These are phyloP conservation scores for Phytophthora capsici DNA, from an alignment of 352 stramenopile species.

Conservation along the genomic window DNA sequence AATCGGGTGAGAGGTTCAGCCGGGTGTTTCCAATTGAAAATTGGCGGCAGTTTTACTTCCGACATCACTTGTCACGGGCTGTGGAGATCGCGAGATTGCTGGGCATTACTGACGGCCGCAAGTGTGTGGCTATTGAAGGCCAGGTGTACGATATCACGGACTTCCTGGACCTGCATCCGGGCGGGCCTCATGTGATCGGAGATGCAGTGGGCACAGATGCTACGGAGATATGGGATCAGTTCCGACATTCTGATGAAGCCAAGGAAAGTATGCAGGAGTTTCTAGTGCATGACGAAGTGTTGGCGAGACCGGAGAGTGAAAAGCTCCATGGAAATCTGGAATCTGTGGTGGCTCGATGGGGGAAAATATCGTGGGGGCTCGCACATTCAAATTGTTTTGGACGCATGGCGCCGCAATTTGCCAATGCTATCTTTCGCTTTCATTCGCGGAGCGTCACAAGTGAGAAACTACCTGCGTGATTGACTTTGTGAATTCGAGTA, in stretches of 20 bases:
- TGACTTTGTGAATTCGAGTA: slow-evolving; percentile 20
- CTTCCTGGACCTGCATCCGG: slow-evolving; percentile 73
- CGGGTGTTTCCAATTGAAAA: slow-evolving; percentile 58
- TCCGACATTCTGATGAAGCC: slow-evolving; percentile 68
- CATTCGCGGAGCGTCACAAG: slow-evolving; percentile 28
- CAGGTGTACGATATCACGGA: slow-evolving; percentile 74
- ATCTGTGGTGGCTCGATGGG: slow-evolving; percentile 45
- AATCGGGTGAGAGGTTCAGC: slow-evolving; percentile 55
- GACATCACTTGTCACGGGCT: slow-evolving; percentile 65
- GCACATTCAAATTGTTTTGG: slow-evolving; percentile 62
- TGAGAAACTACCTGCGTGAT: slow-evolving; percentile 8
- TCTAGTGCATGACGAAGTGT: slow-evolving; percentile 53
- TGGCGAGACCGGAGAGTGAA: slow-evolving; percentile 30
- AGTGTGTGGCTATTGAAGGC: slow-evolving; percentile 69
- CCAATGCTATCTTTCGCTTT: slow-evolving; percentile 48
- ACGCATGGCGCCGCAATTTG: slow-evolving; percentile 47
- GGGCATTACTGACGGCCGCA: slow-evolving; percentile 39
- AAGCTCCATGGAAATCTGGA: slow-evolving; percentile 48
- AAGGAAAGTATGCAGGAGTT: slow-evolving; percentile 72
- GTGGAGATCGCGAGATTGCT: slow-evolving; percentile 70
- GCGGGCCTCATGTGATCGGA: slow-evolving; percentile 72
- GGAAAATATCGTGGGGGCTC: slow-evolving; percentile 64
- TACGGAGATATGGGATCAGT: slow-evolving; percentile 72
- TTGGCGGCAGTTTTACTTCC: slow-evolving; percentile 79
- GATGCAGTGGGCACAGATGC: slow-evolving; percentile 77